Percentiles rank a stretch among this genome's conserved stretches.
These are phyloP conservation scores for Rosa multiflora DNA, from an alignment of 306 rosid species.

Conservation along the genomic window DNA sequence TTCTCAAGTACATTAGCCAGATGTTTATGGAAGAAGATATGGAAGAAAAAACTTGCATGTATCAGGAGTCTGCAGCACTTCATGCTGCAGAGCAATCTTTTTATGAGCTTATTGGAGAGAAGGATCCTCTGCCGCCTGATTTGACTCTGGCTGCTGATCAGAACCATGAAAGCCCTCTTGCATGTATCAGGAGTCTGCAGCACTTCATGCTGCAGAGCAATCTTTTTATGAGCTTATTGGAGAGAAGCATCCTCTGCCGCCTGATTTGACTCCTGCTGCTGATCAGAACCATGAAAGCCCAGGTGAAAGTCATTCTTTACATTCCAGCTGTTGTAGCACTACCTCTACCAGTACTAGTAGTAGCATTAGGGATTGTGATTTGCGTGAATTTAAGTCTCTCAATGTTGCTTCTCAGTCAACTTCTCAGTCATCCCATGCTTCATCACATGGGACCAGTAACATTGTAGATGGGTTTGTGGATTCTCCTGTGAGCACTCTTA, in stretches of 20 bases:
- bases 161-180: slow-evolving; percentile 20
- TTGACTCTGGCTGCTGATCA: slow-evolving; percentile 17
- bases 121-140: slow-evolving; percentile 7
- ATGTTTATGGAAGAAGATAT: slow-evolving; percentile 45
- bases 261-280: slow-evolving; percentile 10
- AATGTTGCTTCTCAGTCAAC: slow-evolving; percentile 19
- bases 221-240: slow-evolving; percentile 34
- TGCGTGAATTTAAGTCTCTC: slow-evolving; percentile 2
- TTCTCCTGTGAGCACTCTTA: slow-evolving; percentile 34
- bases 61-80: slow-evolving; percentile 41
- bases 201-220: slow-evolving; percentile 33
- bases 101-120: slow-evolving; percentile 27
- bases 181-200: slow-evolving; percentile 41
- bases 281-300: slow-evolving; percentile 23
- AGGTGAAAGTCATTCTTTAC: slow-evolving; percentile 6
- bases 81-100: slow-evolving; percentile 35
- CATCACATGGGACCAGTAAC: slow-evolving; percentile 22
- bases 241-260: slow-evolving; percentile 6
- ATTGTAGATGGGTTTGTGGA: slow-evolving; percentile 26
- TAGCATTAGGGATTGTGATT: slow-evolving; percentile 19
- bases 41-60: slow-evolving; percentile 39
- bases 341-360: slow-evolving; percentile 9
- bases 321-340: slow-evolving; percentile 6
- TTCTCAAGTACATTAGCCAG: slow-evolving; percentile 35
- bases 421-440: slow-evolving; percentile 25